Evolutionary conservation across 768 basidiomycete species (phyloP).

Genomic region (Xerocomellus amylosporus): DNA sequence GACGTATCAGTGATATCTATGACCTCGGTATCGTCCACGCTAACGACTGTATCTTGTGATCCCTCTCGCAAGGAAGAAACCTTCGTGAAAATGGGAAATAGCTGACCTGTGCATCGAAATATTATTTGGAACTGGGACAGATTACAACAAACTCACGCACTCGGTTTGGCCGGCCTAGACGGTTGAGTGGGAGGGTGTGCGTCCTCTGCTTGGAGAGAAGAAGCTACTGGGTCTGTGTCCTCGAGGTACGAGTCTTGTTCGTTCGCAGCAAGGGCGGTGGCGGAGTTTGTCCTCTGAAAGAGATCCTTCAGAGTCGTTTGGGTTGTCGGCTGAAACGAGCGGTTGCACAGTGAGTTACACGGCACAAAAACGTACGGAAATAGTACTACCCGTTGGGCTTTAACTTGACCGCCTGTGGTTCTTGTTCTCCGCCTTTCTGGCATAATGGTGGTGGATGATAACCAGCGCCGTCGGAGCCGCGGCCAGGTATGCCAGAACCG

Average conservation of each 20-base stretch:
- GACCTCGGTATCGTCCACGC: slow-evolving; percentile 17
- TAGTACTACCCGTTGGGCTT: slow-evolving; percentile 26
- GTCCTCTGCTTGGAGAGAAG: background rate
- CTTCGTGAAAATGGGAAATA: slow-evolving; percentile 29
- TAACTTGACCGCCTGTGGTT: slow-evolving; percentile 8
- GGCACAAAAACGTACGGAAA: background rate
- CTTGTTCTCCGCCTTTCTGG: slow-evolving; percentile 25
- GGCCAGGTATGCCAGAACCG: background rate
- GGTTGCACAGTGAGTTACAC: slow-evolving; percentile 7
- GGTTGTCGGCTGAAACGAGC: slow-evolving; percentile 8
- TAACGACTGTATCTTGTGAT: background rate
- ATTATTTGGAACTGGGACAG: background rate
- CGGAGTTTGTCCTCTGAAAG: slow-evolving; percentile 19
- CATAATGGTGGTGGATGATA: slow-evolving; percentile 13
- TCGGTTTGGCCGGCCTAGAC: slow-evolving; percentile 7
- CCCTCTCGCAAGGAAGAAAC: slow-evolving; percentile 1
- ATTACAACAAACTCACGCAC: slow-evolving; percentile 16
- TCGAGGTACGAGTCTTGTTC: background rate
- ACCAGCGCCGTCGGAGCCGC: background rate
- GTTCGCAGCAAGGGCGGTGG: background rate
- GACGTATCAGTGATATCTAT: slow-evolving; percentile 20
- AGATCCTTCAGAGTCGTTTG: slow-evolving; percentile 30
- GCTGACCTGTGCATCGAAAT: slow-evolving; percentile 14
- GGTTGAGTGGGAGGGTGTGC: background rate
- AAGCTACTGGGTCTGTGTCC: background rate